Percentiles rank a stretch among this genome's conserved stretches.
These are phyloP conservation scores for Gyromitra esculenta DNA, from an alignment of 2,329 filamentous ascomycete species.

Conservation along the genomic window DNA sequence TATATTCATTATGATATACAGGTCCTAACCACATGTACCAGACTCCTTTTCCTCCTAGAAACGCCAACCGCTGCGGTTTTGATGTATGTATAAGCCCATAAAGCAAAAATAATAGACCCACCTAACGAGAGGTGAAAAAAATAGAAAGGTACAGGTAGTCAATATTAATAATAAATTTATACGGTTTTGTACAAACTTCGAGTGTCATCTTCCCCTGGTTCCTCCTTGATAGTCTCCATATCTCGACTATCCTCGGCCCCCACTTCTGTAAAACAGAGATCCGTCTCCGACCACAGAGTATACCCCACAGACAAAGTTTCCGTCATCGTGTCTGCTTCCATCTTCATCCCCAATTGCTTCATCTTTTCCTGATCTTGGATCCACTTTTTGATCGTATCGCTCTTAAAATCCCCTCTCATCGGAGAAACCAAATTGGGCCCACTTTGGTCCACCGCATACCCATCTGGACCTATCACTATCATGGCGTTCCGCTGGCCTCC, in stretches of 20 bases:
- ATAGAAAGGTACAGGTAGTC: not conserved
- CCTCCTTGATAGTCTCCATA: conserved; percentile 43
- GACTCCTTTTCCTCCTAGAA: not conserved
- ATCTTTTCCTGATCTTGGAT: conserved; percentile 45
- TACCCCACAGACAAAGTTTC: conserved; percentile 45
- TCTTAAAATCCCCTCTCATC: conserved; percentile 27
- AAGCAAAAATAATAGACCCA: conserved; percentile 7
- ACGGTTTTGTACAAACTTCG: not conserved
- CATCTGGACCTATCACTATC: conserved; percentile 36
- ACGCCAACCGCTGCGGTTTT: conserved; percentile 14
- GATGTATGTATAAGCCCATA: conserved; percentile 19
- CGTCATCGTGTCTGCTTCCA: conserved; percentile 34
- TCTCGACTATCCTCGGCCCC: conserved; percentile 30
- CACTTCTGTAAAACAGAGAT: conserved; percentile 42
- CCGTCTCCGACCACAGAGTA: conserved; percentile 49
- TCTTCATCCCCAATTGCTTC: conserved; percentile 29
- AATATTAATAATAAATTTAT: not conserved
- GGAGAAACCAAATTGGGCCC: conserved; percentile 33
- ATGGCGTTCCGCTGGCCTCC: conserved; percentile 13
- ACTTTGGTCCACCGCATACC: conserved; percentile 26
- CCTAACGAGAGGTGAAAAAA: not conserved
- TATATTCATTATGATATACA: conserved; percentile 14
- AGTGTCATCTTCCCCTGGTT: conserved; percentile 32
- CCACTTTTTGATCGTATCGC: conserved; percentile 43
- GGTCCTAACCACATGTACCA: not conserved